Conservation (phyloP, 177 flowering plant species). For the Vitis hybrid region DNA sequence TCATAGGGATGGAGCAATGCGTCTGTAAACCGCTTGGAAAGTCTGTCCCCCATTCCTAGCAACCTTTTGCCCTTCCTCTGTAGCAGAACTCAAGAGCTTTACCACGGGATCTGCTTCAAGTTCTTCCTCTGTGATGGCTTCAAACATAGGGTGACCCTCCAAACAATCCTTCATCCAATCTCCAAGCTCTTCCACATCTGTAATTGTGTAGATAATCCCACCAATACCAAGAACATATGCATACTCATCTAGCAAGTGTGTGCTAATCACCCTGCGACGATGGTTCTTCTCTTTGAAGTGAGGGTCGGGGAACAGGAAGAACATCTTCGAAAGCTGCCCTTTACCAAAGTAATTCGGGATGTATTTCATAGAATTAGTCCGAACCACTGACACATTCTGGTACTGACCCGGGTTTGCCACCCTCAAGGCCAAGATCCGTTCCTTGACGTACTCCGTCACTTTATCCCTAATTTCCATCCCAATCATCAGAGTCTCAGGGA, state of each 20-base stretch:
- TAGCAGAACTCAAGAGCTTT: constrained; percentile 65
- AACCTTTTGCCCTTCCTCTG: constrained; percentile 97
- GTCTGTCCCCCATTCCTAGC: constrained; percentile 88
- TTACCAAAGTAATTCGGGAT: constrained; percentile 88
- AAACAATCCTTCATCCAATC: constrained; percentile 87
- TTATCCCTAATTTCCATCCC: constrained; percentile 97
- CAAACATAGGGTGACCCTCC: constrained; percentile 81
- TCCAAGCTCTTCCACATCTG: constrained; percentile 94
- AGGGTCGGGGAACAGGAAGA: constrained; percentile 94
- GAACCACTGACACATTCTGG: constrained; percentile 79
- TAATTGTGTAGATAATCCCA: constrained; percentile 89
- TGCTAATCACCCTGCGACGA: constrained; percentile 79
- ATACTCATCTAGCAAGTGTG: constrained; percentile 81
- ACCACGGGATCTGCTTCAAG: constrained; percentile 72
- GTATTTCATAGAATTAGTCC: constrained; percentile 96
- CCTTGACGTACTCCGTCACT: constrained; percentile 91
- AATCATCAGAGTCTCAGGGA: constrained; percentile 86
- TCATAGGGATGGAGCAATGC: constrained; percentile 35
- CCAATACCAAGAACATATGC: constrained; percentile 76
- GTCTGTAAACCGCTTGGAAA: constrained; percentile 65
- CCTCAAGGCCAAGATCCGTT: constrained; percentile 71
- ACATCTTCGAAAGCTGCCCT: constrained; percentile 87
- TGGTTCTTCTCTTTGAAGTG: constrained; percentile 98
- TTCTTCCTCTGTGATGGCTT: constrained; percentile 56
- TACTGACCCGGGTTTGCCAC: constrained; percentile 68